Percentiles rank a stretch among this genome's conserved stretches.
Conservation (phyloP, 2,329 filamentous ascomycete genomes). For the Colletotrichum lini region DNA sequence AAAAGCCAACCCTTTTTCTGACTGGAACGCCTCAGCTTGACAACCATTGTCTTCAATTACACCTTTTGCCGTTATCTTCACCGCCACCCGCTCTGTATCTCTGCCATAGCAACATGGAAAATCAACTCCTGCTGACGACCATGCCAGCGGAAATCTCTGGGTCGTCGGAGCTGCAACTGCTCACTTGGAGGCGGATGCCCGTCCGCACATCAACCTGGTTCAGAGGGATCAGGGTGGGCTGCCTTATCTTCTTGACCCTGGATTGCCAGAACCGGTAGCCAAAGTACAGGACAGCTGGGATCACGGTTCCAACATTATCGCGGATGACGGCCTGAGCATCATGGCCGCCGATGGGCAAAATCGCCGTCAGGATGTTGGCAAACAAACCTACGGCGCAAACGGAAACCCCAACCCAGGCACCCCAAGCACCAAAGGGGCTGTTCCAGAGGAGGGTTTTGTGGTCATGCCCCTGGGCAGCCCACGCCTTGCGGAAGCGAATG, state of each 20-base stretch:
- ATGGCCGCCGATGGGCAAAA: slow-evolving; percentile 43
- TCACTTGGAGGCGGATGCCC: slow-evolving; percentile 36
- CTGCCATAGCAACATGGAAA: not conserved
- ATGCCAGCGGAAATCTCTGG: slow-evolving; percentile 3
- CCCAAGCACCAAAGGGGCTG: slow-evolving; percentile 49
- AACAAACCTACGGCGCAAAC: slow-evolving; percentile 50
- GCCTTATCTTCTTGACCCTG: slow-evolving; percentile 23
- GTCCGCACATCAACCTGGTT: slow-evolving; percentile 46
- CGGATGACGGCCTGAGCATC: slow-evolving; percentile 44
- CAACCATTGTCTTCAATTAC: not conserved
- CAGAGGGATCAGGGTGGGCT: slow-evolving; percentile 45
- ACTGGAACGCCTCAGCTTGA: not conserved
- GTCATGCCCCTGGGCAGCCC: slow-evolving; percentile 55
- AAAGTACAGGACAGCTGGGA: slow-evolving; percentile 46
- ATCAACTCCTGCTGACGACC: slow-evolving; percentile 7
- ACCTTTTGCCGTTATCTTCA: not conserved
- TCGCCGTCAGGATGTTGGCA: slow-evolving; percentile 50
- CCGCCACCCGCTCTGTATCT: not conserved
- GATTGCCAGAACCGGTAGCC: slow-evolving; percentile 46
- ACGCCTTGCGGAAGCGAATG: slow-evolving; percentile 60
- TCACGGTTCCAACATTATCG: slow-evolving; percentile 49
- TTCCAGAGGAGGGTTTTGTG: slow-evolving; percentile 52
- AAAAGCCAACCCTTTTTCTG: not conserved
- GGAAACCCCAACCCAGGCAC: slow-evolving; percentile 45
- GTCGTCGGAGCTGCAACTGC: slow-evolving; percentile 20